Evolutionary conservation across 768 basidiomycete genomes (phyloP), one percentile per base, ranked within the genome.

Genomic region (Gloeopeniophorella convolvens): DNA sequence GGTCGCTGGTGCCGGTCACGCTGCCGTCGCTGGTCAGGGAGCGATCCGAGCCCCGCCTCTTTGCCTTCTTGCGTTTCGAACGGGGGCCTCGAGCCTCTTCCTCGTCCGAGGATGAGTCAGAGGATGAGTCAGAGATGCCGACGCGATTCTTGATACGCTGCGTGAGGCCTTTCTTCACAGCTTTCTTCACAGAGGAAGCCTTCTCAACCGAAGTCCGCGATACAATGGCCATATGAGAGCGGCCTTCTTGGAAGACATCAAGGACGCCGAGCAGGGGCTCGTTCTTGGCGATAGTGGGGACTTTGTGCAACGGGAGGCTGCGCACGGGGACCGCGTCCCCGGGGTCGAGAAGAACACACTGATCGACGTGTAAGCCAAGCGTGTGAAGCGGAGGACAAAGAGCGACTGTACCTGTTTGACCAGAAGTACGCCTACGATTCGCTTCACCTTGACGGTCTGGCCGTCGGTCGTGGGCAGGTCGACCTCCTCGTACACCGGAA

Each of bases 221-320:
- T 21, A 93, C 89, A 58, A 94, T 86, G 18, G 91, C 91, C 79
- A 95, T 93, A 63, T 95, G 91, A 34, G 85, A 89, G 26, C 89
- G 76, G 4, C 89, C 91, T 61, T 91, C 89, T 64, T 93, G 90
- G 65, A 94, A 94, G 53, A 75, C 84, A 64, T 93, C 90, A 27
- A 94, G 73, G 54, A 92, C 88, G 21, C 85, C 82, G 12, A 93
- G 75, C 1, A 95, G 71, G 20, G 90, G 78, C 65, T 91, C 88
- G 59, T 94, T 90, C 36, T 82, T 84, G 2, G 90, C 87, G 3
- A 94, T 87, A 45, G 85, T 87, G 0, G 84, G 86, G 5, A 93
- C 86, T 60, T 83, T 88, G 67, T 92, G 91, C 39, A 95, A 70
- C 0, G 88, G 89, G 36, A 95, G 80, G 53, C 82, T 82, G 59